Percentiles rank a stretch among this genome's conserved stretches.
These are phyloP conservation scores for Phialophora verrucosa DNA, from an alignment of 2,329 filamentous ascomycete species.

Conservation along the genomic window DNA sequence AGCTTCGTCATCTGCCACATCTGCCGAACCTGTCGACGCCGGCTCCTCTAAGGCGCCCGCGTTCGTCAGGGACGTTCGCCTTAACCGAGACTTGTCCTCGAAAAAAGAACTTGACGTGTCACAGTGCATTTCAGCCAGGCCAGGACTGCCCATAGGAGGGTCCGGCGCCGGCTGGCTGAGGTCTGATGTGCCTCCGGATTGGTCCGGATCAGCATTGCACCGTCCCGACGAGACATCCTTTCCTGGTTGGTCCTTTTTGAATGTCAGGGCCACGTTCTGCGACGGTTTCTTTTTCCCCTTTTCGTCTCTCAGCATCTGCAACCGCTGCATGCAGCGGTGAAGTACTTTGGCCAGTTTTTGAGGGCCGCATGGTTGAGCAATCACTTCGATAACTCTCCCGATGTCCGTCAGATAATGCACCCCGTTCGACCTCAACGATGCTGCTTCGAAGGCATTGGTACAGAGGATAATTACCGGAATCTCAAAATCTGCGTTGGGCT, in stretches of 20 bases:
- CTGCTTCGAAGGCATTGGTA: conserved; percentile 47
- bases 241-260: background rate
- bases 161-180: background rate
- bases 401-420: conserved; percentile 37
- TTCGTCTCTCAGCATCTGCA: conserved; percentile 24
- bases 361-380: conserved; percentile 49
- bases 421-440: conserved; percentile 41
- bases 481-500: conserved; percentile 39
- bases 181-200: background rate
- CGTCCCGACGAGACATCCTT: background rate
- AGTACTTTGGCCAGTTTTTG: conserved; percentile 50
- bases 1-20: background rate
- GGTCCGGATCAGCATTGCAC: background rate
- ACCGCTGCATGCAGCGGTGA: conserved; percentile 35
- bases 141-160: background rate
- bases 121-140: background rate
- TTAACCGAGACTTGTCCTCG: background rate
- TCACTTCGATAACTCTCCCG: conserved; percentile 46
- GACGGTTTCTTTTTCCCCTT: conserved; percentile 5
- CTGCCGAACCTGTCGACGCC: background rate
- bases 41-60: background rate
- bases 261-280: conserved; percentile 21
- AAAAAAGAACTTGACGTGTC: background rate
- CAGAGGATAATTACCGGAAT: conserved; percentile 48
- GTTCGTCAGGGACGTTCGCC: conserved; percentile 1